Evolutionary conservation across 352 stramenopile species (phyloP).

Genomic region (Pythium pyrilobum): DNA sequence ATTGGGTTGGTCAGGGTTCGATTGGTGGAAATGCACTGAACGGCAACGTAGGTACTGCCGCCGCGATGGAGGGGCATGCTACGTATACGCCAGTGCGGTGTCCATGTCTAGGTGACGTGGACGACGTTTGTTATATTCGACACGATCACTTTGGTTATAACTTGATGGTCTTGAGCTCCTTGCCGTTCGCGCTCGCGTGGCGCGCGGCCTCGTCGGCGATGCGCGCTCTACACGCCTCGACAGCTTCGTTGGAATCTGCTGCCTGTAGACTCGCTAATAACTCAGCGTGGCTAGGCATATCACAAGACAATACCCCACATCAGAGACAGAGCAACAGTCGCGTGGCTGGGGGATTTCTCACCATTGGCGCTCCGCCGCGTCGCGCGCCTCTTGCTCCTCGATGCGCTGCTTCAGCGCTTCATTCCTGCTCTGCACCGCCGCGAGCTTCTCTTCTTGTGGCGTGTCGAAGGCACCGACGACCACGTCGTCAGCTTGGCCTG

Average conservation of each 20-base stretch:
- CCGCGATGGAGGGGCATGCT: too few relatives aligned
- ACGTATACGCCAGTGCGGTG: too few relatives aligned
- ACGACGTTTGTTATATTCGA: too few relatives aligned
- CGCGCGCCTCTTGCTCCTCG: neutral
- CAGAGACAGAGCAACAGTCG: too few relatives aligned
- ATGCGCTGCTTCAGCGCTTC: neutral
- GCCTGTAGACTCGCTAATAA: neutral
- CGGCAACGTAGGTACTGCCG: too few relatives aligned
- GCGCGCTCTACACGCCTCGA: conserved; percentile 7
- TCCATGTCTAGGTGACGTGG: too few relatives aligned
- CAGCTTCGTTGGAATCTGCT: conserved; percentile 1
- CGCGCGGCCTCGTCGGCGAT: conserved; percentile 5
- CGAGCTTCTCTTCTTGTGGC: neutral
- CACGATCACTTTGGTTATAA: too few relatives aligned
- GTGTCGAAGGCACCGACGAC: too few relatives aligned
- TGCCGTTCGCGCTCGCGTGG: neutral
- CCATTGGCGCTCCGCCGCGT: conserved; percentile 3
- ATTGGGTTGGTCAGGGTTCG: neutral
- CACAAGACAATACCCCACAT: neutral
- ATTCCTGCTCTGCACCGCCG: neutral
- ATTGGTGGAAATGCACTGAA: conserved; percentile 10
- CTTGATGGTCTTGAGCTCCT: conserved; percentile 16
- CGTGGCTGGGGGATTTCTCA: too few relatives aligned
- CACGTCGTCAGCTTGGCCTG: neutral
- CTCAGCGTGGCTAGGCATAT: conserved; percentile 2